These are phyloP conservation scores for Pleurotus salmoneostramineus DNA, from an alignment of 768 basidiomycete genomes.

Conservation along the genomic window DNA sequence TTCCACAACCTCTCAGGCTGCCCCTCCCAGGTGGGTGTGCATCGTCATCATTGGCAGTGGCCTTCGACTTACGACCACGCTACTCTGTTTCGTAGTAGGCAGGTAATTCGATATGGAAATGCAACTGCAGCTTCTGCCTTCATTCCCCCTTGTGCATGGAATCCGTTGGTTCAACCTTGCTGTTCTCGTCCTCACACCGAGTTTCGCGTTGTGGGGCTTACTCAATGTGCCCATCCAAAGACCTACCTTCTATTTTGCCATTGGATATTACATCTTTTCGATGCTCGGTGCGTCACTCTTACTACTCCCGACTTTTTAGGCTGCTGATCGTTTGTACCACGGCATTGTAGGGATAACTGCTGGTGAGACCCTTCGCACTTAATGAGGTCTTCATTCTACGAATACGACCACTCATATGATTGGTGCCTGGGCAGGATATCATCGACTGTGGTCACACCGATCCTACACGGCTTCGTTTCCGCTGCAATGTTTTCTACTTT, in stretches of 20 bases:
- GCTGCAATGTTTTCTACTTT: constrained; percentile 65
- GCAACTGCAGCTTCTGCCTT: constrained; percentile 4
- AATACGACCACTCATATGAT: constrained; percentile 1
- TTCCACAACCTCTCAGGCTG: neutral
- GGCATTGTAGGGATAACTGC: constrained; percentile 40
- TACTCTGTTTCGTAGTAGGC: constrained; percentile 2
- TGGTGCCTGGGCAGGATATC: constrained; percentile 50
- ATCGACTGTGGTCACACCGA: constrained; percentile 84
- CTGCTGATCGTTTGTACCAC: constrained; percentile 8
- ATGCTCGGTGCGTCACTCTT: constrained; percentile 61
- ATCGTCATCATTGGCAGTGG: too few relatives aligned
- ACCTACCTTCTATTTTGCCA: constrained; percentile 58
- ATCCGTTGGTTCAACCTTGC: constrained; percentile 77
- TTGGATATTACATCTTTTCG: constrained; percentile 80
- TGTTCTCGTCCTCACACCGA: constrained; percentile 68
- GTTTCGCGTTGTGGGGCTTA: constrained; percentile 66
- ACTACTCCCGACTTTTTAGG: constrained; percentile 3
- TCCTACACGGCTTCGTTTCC: constrained; percentile 74
- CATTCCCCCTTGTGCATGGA: constrained; percentile 47
- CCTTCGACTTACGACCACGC: neutral
- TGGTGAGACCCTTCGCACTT: constrained; percentile 21
- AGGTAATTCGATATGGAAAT: constrained; percentile 7
- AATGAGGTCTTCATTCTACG: neutral
- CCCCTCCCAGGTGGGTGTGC: neutral
- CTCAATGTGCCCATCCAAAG: constrained; percentile 38